Percentiles rank a stretch among this genome's conserved stretches.
Evolutionary conservation across 1,139 yeast genomes (phyloP).

Genomic region (Zhuliangozyma parablackwelliae): DNA sequence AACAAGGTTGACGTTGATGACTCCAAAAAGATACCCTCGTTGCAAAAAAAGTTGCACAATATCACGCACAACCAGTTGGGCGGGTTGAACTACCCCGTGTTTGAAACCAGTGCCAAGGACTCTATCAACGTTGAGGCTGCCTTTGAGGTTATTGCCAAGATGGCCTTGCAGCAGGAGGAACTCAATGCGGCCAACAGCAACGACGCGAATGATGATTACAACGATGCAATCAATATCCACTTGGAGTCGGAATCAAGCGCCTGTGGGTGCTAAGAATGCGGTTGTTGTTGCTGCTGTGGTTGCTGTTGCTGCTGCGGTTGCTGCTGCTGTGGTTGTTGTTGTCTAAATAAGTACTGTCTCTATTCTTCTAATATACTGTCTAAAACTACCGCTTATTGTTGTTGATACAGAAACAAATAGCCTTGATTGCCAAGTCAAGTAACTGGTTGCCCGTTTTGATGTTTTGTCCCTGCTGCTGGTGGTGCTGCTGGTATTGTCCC

Average conservation of each 20-base stretch:
- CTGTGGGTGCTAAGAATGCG: constrained; percentile 60
- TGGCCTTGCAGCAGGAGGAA: constrained; percentile 89
- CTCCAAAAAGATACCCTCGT: constrained; percentile 72
- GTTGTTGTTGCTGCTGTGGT: no score
- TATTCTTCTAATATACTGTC: neutral
- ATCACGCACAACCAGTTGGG: constrained; percentile 80
- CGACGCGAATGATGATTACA: constrained; percentile 71
- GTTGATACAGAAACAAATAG: constrained; percentile 30
- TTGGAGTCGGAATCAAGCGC: constrained; percentile 75
- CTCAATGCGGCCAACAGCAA: constrained; percentile 81
- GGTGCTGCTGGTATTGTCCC: constrained; percentile 12
- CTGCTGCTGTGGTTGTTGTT: no score
- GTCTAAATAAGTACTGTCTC: neutral
- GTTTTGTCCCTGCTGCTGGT: constrained; percentile 1
- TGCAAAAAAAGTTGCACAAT: constrained; percentile 76
- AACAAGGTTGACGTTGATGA: constrained; percentile 95
- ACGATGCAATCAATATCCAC: constrained; percentile 93
- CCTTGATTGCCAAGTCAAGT: constrained; percentile 27
- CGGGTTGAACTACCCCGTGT: constrained; percentile 73
- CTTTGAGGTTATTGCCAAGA: constrained; percentile 91
- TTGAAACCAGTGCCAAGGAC: constrained; percentile 92
- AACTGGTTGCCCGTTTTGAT: constrained; percentile 18
- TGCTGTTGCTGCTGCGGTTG: no score
- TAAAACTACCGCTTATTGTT: neutral
- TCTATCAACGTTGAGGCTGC: constrained; percentile 93